A percentile compares a stretch with the other conserved stretches of the same genome.
Conservation (phyloP, 768 basidiomycete genomes). For the Leucogyrophana mollusca region DNA sequence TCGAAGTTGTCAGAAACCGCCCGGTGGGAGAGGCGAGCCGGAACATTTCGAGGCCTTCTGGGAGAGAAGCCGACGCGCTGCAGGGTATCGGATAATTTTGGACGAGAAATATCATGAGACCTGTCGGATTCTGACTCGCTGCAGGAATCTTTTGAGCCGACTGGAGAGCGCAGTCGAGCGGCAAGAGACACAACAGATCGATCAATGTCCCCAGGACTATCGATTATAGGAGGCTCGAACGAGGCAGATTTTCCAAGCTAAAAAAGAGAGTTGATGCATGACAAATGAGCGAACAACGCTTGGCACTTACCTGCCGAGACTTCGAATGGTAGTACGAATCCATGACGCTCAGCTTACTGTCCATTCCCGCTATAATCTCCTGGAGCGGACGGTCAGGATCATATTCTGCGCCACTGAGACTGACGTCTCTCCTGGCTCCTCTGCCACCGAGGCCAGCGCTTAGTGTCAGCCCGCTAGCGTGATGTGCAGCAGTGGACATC, state of each 20-base stretch:
- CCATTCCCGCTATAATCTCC: slow-evolving; percentile 65
- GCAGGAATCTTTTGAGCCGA: slow-evolving; percentile 45
- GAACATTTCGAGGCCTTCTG: slow-evolving; percentile 61
- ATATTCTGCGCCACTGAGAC: slow-evolving; percentile 77
- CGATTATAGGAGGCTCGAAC: slow-evolving; percentile 58
- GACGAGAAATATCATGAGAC: slow-evolving; percentile 45
- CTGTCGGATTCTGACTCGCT: slow-evolving; percentile 49
- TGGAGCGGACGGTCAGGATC: slow-evolving; percentile 81
- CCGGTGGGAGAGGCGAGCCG: slow-evolving; percentile 20
- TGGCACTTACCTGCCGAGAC: slow-evolving; percentile 44
- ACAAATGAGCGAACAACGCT: slow-evolving; percentile 3
- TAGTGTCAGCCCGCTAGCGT: slow-evolving; percentile 85
- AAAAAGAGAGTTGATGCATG: no score
- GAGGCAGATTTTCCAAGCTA: slow-evolving; percentile 19
- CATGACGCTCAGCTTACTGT: slow-evolving; percentile 55
- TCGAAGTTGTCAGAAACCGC: slow-evolving; percentile 11
- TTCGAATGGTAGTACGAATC: slow-evolving; percentile 49
- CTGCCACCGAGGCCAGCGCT: slow-evolving; percentile 74
- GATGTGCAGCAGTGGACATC: slow-evolving; percentile 83
- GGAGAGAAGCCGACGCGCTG: slow-evolving; percentile 72
- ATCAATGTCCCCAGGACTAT: slow-evolving; percentile 62
- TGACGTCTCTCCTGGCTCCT: slow-evolving; percentile 46
- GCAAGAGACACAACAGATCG: slow-evolving; percentile 46
- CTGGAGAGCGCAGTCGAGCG: slow-evolving; percentile 45
- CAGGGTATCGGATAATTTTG: slow-evolving; percentile 70